Evolutionary conservation across 306 rosid genomes (phyloP), one percentile per base, ranked within the genome.

Genomic region (Ochetophila trinervis): DNA sequence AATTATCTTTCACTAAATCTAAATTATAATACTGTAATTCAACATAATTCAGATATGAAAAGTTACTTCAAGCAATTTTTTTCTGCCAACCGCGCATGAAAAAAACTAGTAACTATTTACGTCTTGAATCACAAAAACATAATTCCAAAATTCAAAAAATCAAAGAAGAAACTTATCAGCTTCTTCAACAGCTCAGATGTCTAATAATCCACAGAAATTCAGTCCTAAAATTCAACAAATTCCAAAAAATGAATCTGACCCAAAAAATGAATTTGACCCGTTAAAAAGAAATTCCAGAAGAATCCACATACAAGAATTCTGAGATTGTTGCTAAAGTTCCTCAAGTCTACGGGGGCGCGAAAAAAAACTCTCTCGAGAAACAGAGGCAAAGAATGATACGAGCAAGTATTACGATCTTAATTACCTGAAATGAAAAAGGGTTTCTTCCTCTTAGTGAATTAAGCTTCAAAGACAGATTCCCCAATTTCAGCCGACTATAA

Each of bases 341-440:
- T 21, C 27, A 42, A 51, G 57, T 20, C 57, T 19, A 23, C 2
- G 34, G 36, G 60, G 70, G 52, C 6, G 20, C 63, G 8, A 66
- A 6, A 69, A 65, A n/a, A 11, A 47, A 37, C 24, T 30, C 53
- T 19, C 66, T 9, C 21, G 17, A 19, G 60, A 67, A 57, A 5
- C 15, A 73, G 66, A 56, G 37, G 13, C 7, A 9, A 48, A 62
- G 2, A 56, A 14, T 51, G 11, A 20, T 19, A 66, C 49, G 15
- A 40, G 18, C 3, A 8, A 30, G 62, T 36, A 17, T 4, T 7
- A 27, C n/a, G 37, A 62, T 32, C 10, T 18, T 35, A 1, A 49
- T 57, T 75, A 75, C 78, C 86, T 69, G 65, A 60, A 62, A 68
- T 47, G 20, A 19, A 40, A 0, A 55, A 14, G 52, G 67, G 51